Conservation (phyloP, 345 rosid species). For the Salix caprea region DNA sequence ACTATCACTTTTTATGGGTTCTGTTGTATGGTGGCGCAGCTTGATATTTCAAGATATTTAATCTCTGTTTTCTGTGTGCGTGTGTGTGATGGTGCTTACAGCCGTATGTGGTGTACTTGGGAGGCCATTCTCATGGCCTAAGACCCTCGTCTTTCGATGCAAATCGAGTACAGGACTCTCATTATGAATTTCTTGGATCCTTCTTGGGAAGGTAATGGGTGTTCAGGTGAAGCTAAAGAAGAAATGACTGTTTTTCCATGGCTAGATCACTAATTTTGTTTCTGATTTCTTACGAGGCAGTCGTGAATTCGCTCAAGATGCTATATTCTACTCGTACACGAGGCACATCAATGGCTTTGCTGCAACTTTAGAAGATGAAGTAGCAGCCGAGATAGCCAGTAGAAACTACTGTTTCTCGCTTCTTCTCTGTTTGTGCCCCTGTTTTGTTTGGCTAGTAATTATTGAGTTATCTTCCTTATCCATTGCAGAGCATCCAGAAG, state of each 20-base stretch:
- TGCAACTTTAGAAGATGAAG: slow-evolving; percentile 24
- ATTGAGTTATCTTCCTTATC: neutral
- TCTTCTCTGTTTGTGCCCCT: neutral
- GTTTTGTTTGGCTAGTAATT: neutral
- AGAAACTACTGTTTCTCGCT: neutral
- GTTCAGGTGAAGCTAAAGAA: neutral
- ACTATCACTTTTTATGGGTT: neutral
- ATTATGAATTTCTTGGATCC: slow-evolving; percentile 30
- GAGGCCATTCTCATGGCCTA: slow-evolving; percentile 17
- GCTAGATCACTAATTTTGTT: neutral
- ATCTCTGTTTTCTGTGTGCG: neutral
- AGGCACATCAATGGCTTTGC: slow-evolving; percentile 25
- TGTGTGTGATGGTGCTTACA: neutral
- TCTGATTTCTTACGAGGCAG: slow-evolving; percentile 6
- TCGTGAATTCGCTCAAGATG: slow-evolving; percentile 8
- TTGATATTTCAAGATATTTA: neutral
- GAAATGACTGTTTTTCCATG: neutral
- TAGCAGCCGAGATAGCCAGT: slow-evolving; percentile 31
- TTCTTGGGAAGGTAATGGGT: slow-evolving; percentile 32
- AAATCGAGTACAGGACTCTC: slow-evolving; percentile 13
- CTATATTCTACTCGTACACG: slow-evolving; percentile 23
- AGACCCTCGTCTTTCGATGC: neutral
- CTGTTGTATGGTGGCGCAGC: neutral
- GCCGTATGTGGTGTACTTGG: slow-evolving; percentile 33
- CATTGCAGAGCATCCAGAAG: slow-evolving; percentile 52